A percentile compares a stretch with the other conserved stretches of the same genome.
These are phyloP conservation scores for Eucalyptus regnans DNA, from an alignment of 345 rosid species.

Conservation along the genomic window DNA sequence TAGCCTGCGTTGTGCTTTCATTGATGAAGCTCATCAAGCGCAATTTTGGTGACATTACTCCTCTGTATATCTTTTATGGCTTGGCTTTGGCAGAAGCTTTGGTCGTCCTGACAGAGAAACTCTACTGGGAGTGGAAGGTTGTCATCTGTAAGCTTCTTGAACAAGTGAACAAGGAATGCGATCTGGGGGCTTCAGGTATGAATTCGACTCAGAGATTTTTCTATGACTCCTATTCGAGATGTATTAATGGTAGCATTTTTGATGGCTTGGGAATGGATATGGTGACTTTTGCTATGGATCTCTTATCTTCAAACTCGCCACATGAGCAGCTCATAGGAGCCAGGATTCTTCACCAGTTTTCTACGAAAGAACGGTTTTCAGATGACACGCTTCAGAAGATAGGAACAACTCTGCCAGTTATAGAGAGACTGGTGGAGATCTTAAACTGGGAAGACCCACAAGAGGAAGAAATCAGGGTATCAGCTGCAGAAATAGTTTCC, in stretches of 20 bases:
- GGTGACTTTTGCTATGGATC: constrained; percentile 66
- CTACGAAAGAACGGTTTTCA: constrained; percentile 21
- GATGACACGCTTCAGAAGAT: constrained; percentile 71
- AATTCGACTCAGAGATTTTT: constrained; percentile 57
- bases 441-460: constrained; percentile 71
- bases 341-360: constrained; percentile 45
- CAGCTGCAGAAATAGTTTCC: constrained; percentile 63
- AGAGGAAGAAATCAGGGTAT: constrained; percentile 65
- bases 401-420: constrained; percentile 42
- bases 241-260: constrained; percentile 67
- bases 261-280: constrained; percentile 76
- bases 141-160: background rate
- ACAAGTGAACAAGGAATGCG: background rate
- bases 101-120: background rate
- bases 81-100: background rate
- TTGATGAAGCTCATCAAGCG: constrained; percentile 46
- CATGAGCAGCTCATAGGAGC: constrained; percentile 78
- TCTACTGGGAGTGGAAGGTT: constrained; percentile 14
- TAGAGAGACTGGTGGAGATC: constrained; percentile 73
- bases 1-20: constrained; percentile 30
- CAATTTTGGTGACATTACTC: constrained; percentile 48
- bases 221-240: constrained; percentile 72
- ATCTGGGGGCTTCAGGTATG: background rate
- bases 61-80: constrained; percentile 9
- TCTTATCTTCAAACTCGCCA: constrained; percentile 43